phyloP scores from a whole-genome alignment of 2,329 filamentous ascomycete genomes.

The Xylaria sp. region DNA sequence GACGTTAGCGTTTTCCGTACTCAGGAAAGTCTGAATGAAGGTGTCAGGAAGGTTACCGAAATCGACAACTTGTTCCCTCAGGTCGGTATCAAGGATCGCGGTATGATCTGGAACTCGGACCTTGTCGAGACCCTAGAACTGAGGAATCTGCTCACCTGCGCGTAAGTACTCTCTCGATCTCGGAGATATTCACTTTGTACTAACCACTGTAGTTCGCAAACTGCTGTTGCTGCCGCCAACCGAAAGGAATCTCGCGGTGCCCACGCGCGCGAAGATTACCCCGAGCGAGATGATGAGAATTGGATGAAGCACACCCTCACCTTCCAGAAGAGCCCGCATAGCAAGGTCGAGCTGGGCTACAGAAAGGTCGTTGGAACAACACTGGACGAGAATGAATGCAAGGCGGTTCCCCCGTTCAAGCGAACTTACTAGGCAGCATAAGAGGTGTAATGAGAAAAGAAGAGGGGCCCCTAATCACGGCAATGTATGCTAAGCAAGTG shows the following conservation, averaged over 20 bases:
- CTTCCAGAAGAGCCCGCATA: constrained; percentile 93
- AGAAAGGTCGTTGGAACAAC: constrained; percentile 81
- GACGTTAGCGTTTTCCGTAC: constrained; percentile 97
- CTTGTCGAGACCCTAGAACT: constrained; percentile 95
- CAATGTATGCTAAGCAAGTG: constrained; percentile 28
- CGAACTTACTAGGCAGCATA: constrained; percentile 72
- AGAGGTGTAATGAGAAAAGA: constrained; percentile 11
- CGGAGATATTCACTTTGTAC: not conserved
- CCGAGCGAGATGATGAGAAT: constrained; percentile 90
- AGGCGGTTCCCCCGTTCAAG: constrained; percentile 96
- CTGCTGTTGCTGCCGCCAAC: constrained; percentile 86
- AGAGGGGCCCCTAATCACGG: constrained; percentile 16
- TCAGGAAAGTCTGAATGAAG: constrained; percentile 90
- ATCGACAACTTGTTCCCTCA: constrained; percentile 82
- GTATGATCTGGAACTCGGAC: constrained; percentile 99
- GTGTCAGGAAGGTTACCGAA: constrained; percentile 84
- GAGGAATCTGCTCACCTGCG: constrained; percentile 94
- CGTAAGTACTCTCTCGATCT: constrained; percentile 65
- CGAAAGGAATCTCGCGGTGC: constrained; percentile 97
- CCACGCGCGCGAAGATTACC: constrained; percentile 95
- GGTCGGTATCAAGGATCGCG: constrained; percentile 95
- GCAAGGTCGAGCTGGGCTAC: constrained; percentile 85
- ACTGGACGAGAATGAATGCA: constrained; percentile 94
- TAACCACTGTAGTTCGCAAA: constrained; percentile 71
- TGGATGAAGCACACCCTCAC: constrained; percentile 99